Evolutionary conservation across 331 rosid genomes (phyloP).

Genomic region (Erythrophleum ivorense): DNA sequence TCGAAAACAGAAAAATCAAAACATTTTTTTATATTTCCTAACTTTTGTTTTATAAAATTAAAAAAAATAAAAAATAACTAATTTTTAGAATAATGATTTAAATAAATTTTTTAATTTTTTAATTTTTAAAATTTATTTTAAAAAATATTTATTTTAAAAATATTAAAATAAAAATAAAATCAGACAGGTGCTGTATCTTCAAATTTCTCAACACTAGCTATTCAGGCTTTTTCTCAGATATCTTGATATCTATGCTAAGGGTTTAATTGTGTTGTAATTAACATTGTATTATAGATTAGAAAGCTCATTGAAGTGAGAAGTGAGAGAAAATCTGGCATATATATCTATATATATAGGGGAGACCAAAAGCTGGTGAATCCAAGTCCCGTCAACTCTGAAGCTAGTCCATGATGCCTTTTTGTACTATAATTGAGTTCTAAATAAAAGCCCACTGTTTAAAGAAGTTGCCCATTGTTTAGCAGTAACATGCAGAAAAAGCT

Average conservation of each 20-base stretch:
- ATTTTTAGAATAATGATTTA: too few relatives aligned
- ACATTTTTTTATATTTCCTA: too few relatives aligned
- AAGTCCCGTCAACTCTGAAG: conserved; percentile 41
- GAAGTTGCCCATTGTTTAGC: conserved; percentile 34
- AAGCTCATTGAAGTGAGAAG: background rate
- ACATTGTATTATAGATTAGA: background rate
- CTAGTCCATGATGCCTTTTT: conserved; percentile 47
- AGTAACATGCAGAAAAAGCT: conserved; percentile 17
- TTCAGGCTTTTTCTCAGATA: background rate
- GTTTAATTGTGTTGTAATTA: background rate
- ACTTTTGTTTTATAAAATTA: too few relatives aligned
- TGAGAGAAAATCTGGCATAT: conserved; percentile 43
- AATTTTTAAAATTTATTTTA: too few relatives aligned
- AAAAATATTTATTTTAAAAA: too few relatives aligned
- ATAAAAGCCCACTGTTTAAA: conserved; percentile 35
- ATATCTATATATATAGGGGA: conserved; percentile 38
- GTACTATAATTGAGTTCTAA: background rate
- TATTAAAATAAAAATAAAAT: too few relatives aligned
- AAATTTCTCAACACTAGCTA: background rate
- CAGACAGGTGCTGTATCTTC: too few relatives aligned
- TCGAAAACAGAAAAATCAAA: too few relatives aligned
- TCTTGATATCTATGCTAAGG: background rate
- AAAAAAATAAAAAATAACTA: too few relatives aligned
- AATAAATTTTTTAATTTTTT: too few relatives aligned
- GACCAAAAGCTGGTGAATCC: conserved; percentile 46